Evolutionary conservation across 2,329 filamentous ascomycete species (phyloP), one percentile per base, ranked within the genome.

Genomic region (Orbilia ellipsospora): DNA sequence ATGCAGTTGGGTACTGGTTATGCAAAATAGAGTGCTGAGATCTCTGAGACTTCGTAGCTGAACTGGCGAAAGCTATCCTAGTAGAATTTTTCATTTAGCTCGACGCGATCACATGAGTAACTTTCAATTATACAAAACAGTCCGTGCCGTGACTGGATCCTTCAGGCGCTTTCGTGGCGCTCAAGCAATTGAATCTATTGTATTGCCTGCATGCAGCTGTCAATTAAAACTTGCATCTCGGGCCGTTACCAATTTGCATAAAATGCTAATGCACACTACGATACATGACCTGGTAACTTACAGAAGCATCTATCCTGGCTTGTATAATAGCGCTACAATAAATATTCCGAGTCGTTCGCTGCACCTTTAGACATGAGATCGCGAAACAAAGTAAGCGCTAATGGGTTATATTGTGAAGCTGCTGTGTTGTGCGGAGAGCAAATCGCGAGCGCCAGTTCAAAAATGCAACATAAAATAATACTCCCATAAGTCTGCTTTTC

Each of bases 391-490:
- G 5, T 23, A 3, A 52, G 48, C 48, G 48, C 48, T 52, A 52
- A 52, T 36, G 10, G 31, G 5, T 7, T 36, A 36, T 36, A 18
- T 18, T 52, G 1, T 23, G 48, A 52, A n/a, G 48, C 16, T 52
- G 48, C 48, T 52, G 16, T 52, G 4, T 18, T 52, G 16, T 52
- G 18, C 1, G 48, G 15, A 1, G 44, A 18, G 8, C 10, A 36
- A 48, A 48, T 15, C 44, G 31, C 31, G 8, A 36, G 8, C 2
- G 10, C 23, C 16, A 13, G 15, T n/a, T 6, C 13, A n/a, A 48
- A 52, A 45, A 59, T 59, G 15, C 60, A 63, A 63, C 60, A 63
- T n/a, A 63, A 63, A 48, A 63, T n/a, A 3, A 15, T n/a, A 16
- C 54, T 20, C 5, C 31, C 31, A 18, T 1, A 20, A 59, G 15